phyloP scores from a whole-genome alignment of 2,329 filamentous ascomycete species.

The Teratosphaeria destructans region DNA sequence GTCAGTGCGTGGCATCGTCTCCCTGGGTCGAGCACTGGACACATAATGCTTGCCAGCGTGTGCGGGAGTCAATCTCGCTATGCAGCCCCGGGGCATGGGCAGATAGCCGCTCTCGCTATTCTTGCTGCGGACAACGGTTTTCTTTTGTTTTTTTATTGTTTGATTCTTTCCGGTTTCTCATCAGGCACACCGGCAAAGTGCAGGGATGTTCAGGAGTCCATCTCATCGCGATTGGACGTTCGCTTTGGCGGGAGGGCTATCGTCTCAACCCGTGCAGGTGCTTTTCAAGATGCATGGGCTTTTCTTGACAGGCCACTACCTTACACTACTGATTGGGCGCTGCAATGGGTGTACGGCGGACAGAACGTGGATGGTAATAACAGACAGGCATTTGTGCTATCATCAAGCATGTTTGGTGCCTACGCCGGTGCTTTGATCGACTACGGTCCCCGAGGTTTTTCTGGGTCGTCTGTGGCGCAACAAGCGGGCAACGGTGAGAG shows the following conservation, averaged over 20 bases:
- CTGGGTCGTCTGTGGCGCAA: neutral
- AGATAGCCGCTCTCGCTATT: neutral
- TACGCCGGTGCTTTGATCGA: neutral
- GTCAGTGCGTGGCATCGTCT: neutral
- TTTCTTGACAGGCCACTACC: neutral
- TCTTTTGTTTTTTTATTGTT: neutral
- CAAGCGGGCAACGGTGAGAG: neutral
- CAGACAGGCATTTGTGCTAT: no score
- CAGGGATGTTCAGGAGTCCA: neutral
- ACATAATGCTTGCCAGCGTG: neutral
- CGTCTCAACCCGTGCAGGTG: neutral
- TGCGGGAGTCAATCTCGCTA: no score
- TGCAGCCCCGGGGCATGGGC: neutral
- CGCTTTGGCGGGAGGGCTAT: neutral
- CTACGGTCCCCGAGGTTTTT: neutral
- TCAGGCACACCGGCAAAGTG: neutral
- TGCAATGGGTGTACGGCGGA: neutral
- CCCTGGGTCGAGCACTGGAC: neutral
- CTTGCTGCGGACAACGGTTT: neutral
- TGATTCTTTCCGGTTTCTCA: neutral
- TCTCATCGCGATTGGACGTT: neutral
- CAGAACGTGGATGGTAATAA: neutral
- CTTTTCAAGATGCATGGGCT: neutral
- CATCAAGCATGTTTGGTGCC: neutral
- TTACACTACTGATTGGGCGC: no score